Base-by-base conservation (phyloP, 345 rosid genomes). In the Brassica nigra region DNA sequence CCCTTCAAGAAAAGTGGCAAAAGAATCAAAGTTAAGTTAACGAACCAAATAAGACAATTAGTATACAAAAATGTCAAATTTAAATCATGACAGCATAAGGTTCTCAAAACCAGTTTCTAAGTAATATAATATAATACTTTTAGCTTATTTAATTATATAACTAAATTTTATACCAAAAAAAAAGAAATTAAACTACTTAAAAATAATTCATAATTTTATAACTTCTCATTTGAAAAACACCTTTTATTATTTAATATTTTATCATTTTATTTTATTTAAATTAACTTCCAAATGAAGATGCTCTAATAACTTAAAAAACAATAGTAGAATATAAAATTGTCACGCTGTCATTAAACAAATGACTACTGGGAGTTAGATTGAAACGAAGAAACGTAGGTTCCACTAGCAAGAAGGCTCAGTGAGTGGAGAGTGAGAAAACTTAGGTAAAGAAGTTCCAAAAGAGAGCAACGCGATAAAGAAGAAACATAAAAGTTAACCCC, bases 361-460 rank as follows among this genome's bases (percentile, higher is more conserved):
- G 20, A 57, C 57, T 58, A 59, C 1, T 49, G 23, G 4, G 61
- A 39, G 8, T 28, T 70, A 34, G 8, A 73, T 52, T 8, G 36
- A 66, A 65, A 54, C 62, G 2, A 58, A 47, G 44, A 59, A 59
- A 59, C n/a, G 31, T 27, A 27, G 58, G 20, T 62, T 62, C 78
- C 74, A 74, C 75, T 61, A 62, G 66, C 71, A 49, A 73, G 64
- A 34, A 5, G 18, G 57, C 44, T 52, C 54, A 62, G 55, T 27
- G 69, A 79, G 75, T 74, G 74, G 74, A 27, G 74, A 52, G 11
- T 68, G 29, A 2, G 66, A 76, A 30, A 72, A 68, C 61, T 86
- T 87, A 84, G 87, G 85, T 83, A 78, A 87, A 87, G 81, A 68
- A 65, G 73, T 78, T 72, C 80, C 69, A 76, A 58, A 79, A 81